Percentiles rank a stretch among this genome's conserved stretches.
Conservation (phyloP, 495 filamentous ascomycete genomes). For the Neurospora tetrasperma region DNA sequence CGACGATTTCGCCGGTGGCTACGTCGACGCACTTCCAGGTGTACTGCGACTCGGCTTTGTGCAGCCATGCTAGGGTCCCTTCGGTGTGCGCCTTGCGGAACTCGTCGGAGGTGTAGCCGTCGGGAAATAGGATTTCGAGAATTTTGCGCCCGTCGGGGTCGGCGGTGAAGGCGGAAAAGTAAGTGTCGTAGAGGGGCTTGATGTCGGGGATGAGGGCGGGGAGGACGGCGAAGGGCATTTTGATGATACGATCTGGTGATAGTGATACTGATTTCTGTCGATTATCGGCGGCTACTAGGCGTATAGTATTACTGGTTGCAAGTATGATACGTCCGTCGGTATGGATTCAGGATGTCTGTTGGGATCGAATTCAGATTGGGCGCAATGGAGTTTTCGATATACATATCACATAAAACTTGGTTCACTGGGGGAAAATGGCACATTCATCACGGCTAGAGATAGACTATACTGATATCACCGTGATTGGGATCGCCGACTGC, state of each 20-base stretch:
- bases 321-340: no score
- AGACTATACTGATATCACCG: not conserved
- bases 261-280: not conserved
- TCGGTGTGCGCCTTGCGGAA: slow-evolving; percentile 26
- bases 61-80: slow-evolving; percentile 24
- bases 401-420: not conserved
- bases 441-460: not conserved
- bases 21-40: slow-evolving; percentile 31
- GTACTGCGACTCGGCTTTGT: slow-evolving; percentile 20
- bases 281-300: not conserved
- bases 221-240: slow-evolving; percentile 27
- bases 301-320: no score
- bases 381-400: not conserved
- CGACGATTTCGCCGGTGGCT: slow-evolving; percentile 22
- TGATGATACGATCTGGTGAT: not conserved
- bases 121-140: slow-evolving; percentile 27
- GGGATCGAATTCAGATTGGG: not conserved
- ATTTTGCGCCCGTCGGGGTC: slow-evolving; percentile 16
- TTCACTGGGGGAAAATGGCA: not conserved
- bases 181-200: slow-evolving; percentile 28
- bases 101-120: slow-evolving; percentile 16
- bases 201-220: slow-evolving; percentile 34
- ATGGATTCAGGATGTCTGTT: no score
- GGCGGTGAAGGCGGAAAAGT: slow-evolving; percentile 29
- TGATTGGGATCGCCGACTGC: not conserved